Percentiles rank a stretch among this genome's conserved stretches.
Conservation (phyloP, 2,329 filamentous ascomycete species). For the Neonectria punicea region DNA sequence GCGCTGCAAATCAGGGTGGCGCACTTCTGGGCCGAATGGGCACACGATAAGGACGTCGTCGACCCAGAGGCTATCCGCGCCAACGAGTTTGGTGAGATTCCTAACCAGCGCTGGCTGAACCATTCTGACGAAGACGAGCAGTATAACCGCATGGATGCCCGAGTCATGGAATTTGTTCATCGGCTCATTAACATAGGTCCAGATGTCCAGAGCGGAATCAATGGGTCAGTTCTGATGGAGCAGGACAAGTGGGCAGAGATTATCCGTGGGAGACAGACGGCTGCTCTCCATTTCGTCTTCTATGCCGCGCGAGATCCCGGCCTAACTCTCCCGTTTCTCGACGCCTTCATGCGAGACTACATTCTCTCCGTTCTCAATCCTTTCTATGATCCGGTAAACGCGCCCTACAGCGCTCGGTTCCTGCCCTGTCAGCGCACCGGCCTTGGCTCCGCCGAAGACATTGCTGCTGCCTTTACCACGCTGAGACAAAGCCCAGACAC, state of each 20-base stretch:
- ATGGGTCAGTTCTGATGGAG: background rate
- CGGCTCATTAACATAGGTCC: background rate
- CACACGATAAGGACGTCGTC: background rate
- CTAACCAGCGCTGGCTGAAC: conserved; percentile 14
- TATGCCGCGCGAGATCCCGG: conserved; percentile 26
- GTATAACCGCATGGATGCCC: background rate
- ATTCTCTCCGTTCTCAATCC: conserved; percentile 26
- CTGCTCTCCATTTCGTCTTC: conserved; percentile 3
- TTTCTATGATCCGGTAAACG: background rate
- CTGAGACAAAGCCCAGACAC: background rate
- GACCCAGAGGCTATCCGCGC: background rate
- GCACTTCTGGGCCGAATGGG: conserved; percentile 5
- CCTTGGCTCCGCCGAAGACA: background rate
- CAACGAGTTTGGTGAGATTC: conserved; percentile 4
- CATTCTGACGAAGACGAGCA: background rate
- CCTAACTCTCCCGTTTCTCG: conserved; percentile 19
- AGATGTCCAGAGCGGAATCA: background rate
- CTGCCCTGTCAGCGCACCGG: conserved; percentile 9
- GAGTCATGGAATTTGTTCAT: background rate
- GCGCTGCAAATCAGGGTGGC: background rate
- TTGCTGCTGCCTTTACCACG: background rate
- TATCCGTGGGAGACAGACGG: background rate
- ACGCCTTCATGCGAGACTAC: conserved; percentile 13
- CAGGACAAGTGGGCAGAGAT: background rate
- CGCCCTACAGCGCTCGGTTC: background rate